Evolutionary conservation across 352 stramenopile species (phyloP).

Genomic region (Blastocystis sp.): DNA sequence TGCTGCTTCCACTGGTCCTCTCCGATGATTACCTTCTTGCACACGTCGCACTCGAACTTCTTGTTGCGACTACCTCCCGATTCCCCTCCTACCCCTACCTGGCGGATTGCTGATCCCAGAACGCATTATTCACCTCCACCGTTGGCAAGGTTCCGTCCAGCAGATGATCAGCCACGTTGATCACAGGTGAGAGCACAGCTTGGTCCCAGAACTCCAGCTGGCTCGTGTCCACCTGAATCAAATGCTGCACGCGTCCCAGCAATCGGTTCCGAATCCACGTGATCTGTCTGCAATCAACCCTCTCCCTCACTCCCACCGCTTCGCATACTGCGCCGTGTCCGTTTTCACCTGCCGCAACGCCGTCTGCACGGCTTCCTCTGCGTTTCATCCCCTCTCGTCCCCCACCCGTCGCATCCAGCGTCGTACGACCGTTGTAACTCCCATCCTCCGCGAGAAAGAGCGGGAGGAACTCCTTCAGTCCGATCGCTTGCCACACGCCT

Average conservation of each 20-base stretch:
- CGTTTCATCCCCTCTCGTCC: not conserved
- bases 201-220: conserved; percentile 66
- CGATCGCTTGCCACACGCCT: conserved; percentile 75
- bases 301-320: conserved; percentile 54
- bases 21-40: conserved; percentile 48
- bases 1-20: conserved; percentile 53
- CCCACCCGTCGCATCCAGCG: not conserved
- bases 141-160: not conserved
- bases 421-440: conserved; percentile 45
- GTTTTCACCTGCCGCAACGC: conserved; percentile 71
- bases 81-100: not conserved
- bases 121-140: conserved; percentile 14
- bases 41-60: conserved; percentile 52
- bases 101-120: conserved; percentile 29
- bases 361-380: conserved; percentile 61
- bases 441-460: conserved; percentile 68
- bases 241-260: conserved; percentile 70
- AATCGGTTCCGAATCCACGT: conserved; percentile 77
- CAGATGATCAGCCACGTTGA: conserved; percentile 68
- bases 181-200: conserved; percentile 64
- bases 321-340: conserved; percentile 72
- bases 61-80: conserved; percentile 31
- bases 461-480: conserved; percentile 77
- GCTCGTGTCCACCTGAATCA: conserved; percentile 73
- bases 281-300: conserved; percentile 63